These are phyloP conservation scores for Candida neerlandica DNA, from an alignment of 1,139 yeast species.

Conservation along the genomic window DNA sequence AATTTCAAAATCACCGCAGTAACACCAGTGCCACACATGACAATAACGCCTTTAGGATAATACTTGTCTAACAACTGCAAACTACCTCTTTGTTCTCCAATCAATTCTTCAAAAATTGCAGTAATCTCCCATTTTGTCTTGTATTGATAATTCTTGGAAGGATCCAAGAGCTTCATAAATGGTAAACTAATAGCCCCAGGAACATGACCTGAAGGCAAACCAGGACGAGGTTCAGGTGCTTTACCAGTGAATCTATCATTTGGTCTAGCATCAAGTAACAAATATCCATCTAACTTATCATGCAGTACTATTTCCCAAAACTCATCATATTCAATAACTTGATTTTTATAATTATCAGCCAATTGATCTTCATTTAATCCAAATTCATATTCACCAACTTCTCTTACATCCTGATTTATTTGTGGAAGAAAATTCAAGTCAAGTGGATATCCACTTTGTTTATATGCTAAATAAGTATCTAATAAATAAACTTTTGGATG, in stretches of 20 bases:
- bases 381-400: constrained; percentile 14
- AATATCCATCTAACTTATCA: constrained; percentile 48
- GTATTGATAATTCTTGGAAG: constrained; percentile 44
- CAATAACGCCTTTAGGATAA: constrained; percentile 64
- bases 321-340: constrained; percentile 67
- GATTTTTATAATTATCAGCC: constrained; percentile 37
- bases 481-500: constrained; percentile 68
- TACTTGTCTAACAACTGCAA: constrained; percentile 17
- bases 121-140: constrained; percentile 55
- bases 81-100: constrained; percentile 17
- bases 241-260: constrained; percentile 72
- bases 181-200: constrained; percentile 84
- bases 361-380: constrained; percentile 22
- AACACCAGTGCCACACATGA: constrained; percentile 95
- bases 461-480: constrained; percentile 65
- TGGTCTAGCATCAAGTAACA: constrained; percentile 81
- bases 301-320: constrained; percentile 55
- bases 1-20: constrained; percentile 80
- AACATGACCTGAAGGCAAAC: constrained; percentile 84
- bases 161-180: constrained; percentile 58
- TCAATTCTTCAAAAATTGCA: constrained; percentile 53
- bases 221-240: constrained; percentile 87
- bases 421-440: constrained; percentile 20
- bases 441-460: constrained; percentile 26
- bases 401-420: not conserved